phyloP scores from a whole-genome alignment of 1,284 basidiomycete species.

The Laetiporus sulphureus region DNA sequence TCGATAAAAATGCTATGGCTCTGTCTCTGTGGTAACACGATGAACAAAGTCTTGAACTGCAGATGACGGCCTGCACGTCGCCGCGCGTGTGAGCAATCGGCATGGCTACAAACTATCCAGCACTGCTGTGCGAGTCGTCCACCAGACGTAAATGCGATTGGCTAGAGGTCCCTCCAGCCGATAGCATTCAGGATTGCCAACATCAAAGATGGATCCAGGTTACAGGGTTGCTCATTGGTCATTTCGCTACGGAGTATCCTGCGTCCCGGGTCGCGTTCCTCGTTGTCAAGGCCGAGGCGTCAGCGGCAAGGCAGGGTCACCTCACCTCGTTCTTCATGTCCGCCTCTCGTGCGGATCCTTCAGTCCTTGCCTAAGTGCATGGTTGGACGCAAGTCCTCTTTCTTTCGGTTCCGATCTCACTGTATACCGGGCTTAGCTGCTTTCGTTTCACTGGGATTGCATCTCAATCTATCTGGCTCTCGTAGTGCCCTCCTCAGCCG shows the following conservation, averaged over 20 bases:
- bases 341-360: slow-evolving; percentile 6
- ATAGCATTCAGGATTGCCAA: background rate
- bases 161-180: no score
- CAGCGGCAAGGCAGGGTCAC: background rate
- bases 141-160: no score
- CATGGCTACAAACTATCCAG: no score
- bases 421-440: slow-evolving; percentile 4
- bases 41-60: no score
- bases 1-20: no score
- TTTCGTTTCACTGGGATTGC: slow-evolving; percentile 21
- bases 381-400: slow-evolving; percentile 13
- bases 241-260: background rate
- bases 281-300: slow-evolving; percentile 8
- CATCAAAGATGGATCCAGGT: background rate
- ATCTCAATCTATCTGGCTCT: slow-evolving; percentile 22
- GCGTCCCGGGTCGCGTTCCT: slow-evolving; percentile 2
- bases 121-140: no score
- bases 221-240: slow-evolving; percentile 2
- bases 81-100: no score
- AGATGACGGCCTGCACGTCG: no score
- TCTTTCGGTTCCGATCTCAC: slow-evolving; percentile 17
- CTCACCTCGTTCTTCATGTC: slow-evolving; percentile 5
- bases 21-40: no score
- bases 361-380: slow-evolving; percentile 11
- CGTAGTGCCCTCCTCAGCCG: slow-evolving; percentile 22